Base-by-base conservation (phyloP, 805 yeast species). In the Maudiozyma serrabonitensis region DNA sequence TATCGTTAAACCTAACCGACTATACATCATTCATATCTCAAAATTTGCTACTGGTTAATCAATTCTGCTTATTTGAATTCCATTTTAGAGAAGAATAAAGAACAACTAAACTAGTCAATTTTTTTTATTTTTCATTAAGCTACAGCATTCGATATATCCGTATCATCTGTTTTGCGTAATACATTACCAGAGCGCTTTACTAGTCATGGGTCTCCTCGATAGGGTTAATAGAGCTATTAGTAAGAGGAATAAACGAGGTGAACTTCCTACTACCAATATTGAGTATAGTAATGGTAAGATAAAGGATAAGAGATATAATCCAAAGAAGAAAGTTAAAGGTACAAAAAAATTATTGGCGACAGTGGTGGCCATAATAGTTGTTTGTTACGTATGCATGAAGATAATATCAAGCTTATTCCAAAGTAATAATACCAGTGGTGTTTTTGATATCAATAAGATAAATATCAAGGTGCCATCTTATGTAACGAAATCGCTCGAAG, bases 401-500 rank as follows among this genome's bases (percentile, higher is more conserved):
- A 16, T 35, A 21, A 19, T 35, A 18, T 19, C 21, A 11, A 28
- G 8, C 12, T 28, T 28, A 8, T 6, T 11, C 12, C 32, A 28
- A 28, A 21, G 19, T 7, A 25, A n/a, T 15, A 28, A 11, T 28
- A 28, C 32, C 12, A 6, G 12, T 9, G 32, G 8, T 28, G 12
- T 12, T 8, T 39, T 39, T 19, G 42, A 39, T 39, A 11, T 21
- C 9, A 11, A 23, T 9, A 34, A 45, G 21, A 21, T 37, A 3
- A 40, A 47, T 25, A 13, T 32, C 18, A 31, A 45, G 18, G 44
- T 18, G 2, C 37, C 46, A 6, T 13, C 35, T 8, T 53, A 54
- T 39, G 52, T 51, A 21, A 57, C 62, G 6, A 44, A 49, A 37
- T 44, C 52, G 1, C 47, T 66, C 23, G 53, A 52, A n/a, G 69